Base-by-base conservation (phyloP, 140 eudicot genomes). In the Anethum foeniculum region DNA sequence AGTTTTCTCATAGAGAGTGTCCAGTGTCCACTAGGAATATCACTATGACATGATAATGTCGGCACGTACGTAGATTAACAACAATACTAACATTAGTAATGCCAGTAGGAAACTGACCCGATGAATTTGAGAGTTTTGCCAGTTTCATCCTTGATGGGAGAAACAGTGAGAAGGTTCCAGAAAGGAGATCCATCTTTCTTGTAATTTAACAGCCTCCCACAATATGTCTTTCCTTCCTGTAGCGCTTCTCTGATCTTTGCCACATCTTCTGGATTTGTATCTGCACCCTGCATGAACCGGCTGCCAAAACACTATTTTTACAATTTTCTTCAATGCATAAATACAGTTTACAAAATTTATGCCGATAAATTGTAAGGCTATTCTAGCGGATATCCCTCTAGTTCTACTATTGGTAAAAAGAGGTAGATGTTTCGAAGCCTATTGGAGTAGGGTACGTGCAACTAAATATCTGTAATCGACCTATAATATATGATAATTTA, bases 101-200 rank as follows among this genome's bases (percentile, higher is more conserved):
- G 46, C 9, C 6, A 41, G 28, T 1, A 75, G 19, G 36, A 4
- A 27, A 48, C 79, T 75, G 64, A 95, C 99, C 99, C 99, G 32
- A 95, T 95, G 81, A 86, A 92, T 85, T 95, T 95, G 86, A 95
- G 99, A 60, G 89, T 91, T 84, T 89, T 95, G 58, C 96, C 97
- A 11, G 85, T 81, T 83, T 95, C 99, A 88, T 95, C 99, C 84
- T 95, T 95, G 86, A 95, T 95, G 10, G 99, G 99, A 38, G 99
- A 81, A 85, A 95, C 90, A 0, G 99, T 95, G 77, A 95, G 93
- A 54, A 95, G 96, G 85, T 95, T 95, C 99, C 99, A 95, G 83
- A 95, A 95, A 3, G 97, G 89, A 52, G 97, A 85, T 62, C 97
- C 97, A 83, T 95, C 97, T 71, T 95, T 95, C 90, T 95, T 95